phyloP scores from a whole-genome alignment of 495 filamentous ascomycete species.

The Ascodesmis nigricans region DNA sequence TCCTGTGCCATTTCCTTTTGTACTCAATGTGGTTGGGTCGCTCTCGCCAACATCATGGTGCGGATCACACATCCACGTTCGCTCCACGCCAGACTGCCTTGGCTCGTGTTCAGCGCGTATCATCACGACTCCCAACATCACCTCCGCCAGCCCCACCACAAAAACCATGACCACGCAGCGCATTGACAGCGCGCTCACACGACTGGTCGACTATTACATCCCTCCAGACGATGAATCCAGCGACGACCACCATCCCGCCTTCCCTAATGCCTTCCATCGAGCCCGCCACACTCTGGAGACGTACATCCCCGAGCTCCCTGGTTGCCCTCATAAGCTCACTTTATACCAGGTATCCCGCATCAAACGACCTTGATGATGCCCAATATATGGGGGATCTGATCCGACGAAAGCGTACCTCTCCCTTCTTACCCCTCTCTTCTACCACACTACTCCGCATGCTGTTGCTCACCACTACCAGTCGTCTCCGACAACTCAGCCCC shows the following conservation, averaged over 20 bases:
- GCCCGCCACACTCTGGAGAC: slow-evolving; percentile 17
- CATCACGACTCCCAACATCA: no score
- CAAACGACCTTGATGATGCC: slow-evolving; percentile 35
- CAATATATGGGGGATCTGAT: slow-evolving; percentile 85
- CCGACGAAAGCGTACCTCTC: slow-evolving; percentile 40
- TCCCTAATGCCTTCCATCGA: slow-evolving; percentile 18
- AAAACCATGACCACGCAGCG: neutral
- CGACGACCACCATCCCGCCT: slow-evolving; percentile 1
- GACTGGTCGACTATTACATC: slow-evolving; percentile 3
- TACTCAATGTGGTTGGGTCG: no score
- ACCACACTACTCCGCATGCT: neutral
- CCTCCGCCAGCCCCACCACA: no score
- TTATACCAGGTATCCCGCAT: neutral
- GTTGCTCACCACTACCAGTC: no score
- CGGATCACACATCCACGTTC: no score
- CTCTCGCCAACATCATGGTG: no score
- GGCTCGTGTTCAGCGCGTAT: no score
- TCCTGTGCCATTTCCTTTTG: no score
- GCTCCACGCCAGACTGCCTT: no score
- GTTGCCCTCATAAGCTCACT: neutral
- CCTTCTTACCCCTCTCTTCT: neutral
- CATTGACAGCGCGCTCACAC: slow-evolving; percentile 3
- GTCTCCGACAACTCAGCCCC: slow-evolving; percentile 51
- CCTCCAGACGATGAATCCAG: neutral
- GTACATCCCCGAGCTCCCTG: neutral